Conservation (phyloP, 192 early-diverging fungal species). For the Cetraspora pellucida region DNA sequence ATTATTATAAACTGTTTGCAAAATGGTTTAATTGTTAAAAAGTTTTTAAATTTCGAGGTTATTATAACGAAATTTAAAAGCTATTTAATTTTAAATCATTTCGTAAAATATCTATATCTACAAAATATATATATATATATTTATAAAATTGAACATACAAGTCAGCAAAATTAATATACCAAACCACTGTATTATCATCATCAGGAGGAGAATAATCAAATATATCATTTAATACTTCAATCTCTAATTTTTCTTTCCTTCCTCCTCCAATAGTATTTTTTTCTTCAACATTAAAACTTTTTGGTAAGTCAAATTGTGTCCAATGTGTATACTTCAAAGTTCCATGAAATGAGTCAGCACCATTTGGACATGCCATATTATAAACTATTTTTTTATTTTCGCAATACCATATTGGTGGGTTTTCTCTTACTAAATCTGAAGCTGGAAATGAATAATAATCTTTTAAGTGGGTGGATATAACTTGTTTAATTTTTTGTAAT, state of each 20-base stretch:
- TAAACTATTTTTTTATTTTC: conserved; percentile 28
- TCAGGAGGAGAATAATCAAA: conserved; percentile 27
- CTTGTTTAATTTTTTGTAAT: background rate
- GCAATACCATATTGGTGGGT: conserved; percentile 26
- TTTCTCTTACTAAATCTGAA: conserved; percentile 4
- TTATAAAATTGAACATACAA: too few species aligned
- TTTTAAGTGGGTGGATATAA: background rate
- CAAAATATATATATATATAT: too few species aligned
- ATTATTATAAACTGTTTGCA: too few species aligned
- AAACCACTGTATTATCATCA: conserved; percentile 10
- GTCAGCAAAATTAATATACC: conserved; percentile 32
- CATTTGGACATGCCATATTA: conserved; percentile 11
- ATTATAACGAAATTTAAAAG: too few species aligned
- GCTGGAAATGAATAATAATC: conserved; percentile 13
- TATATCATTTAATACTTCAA: conserved; percentile 7
- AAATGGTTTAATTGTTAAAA: too few species aligned
- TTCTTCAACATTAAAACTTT: background rate
- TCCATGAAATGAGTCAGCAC: conserved; percentile 28
- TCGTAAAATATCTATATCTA: too few species aligned
- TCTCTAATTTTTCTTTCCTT: background rate
- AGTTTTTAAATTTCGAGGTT: too few species aligned
- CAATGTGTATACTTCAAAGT: conserved; percentile 20
- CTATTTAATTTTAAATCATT: too few species aligned
- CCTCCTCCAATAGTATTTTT: background rate
- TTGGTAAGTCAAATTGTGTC: conserved; percentile 25